Evolutionary conservation across 148 eudicot species (phyloP), one percentile per base, ranked within the genome.

Genomic region (Silene latifolia): DNA sequence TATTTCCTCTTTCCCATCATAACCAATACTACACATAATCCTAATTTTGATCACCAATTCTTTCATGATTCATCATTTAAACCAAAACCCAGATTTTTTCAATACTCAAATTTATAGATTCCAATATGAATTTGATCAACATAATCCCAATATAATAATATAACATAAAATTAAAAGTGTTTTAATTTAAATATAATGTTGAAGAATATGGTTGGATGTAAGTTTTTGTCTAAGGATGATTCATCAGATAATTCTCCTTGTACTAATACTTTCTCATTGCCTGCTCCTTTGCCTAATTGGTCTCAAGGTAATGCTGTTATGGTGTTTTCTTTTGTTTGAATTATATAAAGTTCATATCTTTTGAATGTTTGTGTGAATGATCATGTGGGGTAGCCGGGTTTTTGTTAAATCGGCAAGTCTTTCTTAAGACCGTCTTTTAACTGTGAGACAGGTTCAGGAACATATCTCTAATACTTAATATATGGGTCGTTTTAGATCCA

Each of bases 251-350:
- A 67, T 20, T 39, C 27, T 67, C 27, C 71, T 42, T 10, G 21
- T 42, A 23, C 8, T 4, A 44, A 44, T 21, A 67, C 71, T 67
- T 67, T 67, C 29, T 69, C 61, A 53, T 87, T 93, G 42, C 93
- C 98, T 60, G 83, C 87, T 59, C 89, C 98, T 48, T 74, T 89
- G 72, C 91, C 98, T 7, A 79, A 84, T 21, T 93, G 98, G 98
- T 93, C 96, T 80, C 71, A 69, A 81, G 98, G 98, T 93, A 71
- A 25, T 57, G 3, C n/a, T 17, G 8, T 9, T 19, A 11, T 18
- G 67, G 51, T 11, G 3, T n/a, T 10, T 65, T 63, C 7, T 23
- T 9, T 21, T 19, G 24, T 2, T 15, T 39, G 35, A 10, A 19
- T 62, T 62, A 0, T 62, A 24, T 23, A 12, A 62, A 62, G 14